These are phyloP conservation scores for Paracoccidioides lutzii DNA, from an alignment of 2,329 filamentous ascomycete species.

Conservation along the genomic window DNA sequence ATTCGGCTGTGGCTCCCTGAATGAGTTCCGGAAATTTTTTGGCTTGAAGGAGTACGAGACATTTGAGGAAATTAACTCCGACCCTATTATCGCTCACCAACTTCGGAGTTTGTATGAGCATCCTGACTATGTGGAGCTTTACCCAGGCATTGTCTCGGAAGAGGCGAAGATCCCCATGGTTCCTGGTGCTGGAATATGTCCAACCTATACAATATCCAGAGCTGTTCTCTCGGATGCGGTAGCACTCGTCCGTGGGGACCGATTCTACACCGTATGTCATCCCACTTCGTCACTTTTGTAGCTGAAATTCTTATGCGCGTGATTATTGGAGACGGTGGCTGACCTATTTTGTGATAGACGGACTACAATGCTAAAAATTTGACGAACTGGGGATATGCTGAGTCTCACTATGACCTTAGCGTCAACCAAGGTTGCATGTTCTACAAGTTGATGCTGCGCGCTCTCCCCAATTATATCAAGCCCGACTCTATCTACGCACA, in stretches of 20 bases:
- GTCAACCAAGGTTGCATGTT: conserved; percentile 19
- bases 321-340: neutral
- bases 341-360: neutral
- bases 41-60: conserved; percentile 43
- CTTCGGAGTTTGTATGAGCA: conserved; percentile 49
- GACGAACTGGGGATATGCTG: conserved; percentile 30
- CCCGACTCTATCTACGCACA: conserved; percentile 18
- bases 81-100: conserved; percentile 42
- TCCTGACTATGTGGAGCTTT: conserved; percentile 55
- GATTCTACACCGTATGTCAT: conserved; percentile 25
- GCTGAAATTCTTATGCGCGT: neutral
- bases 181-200: conserved; percentile 27
- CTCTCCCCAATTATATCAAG: conserved; percentile 18
- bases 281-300: neutral
- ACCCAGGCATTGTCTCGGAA: conserved; percentile 49
- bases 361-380: conserved; percentile 20
- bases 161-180: conserved; percentile 27
- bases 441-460: conserved; percentile 20
- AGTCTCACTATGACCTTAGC: conserved; percentile 18
- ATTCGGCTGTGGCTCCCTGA: conserved; percentile 41
- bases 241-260: conserved; percentile 29
- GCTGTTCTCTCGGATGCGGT: conserved; percentile 34
- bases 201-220: conserved; percentile 27
- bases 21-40: conserved; percentile 52
- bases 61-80: conserved; percentile 47